phyloP scores from a whole-genome alignment of 78 protist species.

The Dictyostelium firmibasis region DNA sequence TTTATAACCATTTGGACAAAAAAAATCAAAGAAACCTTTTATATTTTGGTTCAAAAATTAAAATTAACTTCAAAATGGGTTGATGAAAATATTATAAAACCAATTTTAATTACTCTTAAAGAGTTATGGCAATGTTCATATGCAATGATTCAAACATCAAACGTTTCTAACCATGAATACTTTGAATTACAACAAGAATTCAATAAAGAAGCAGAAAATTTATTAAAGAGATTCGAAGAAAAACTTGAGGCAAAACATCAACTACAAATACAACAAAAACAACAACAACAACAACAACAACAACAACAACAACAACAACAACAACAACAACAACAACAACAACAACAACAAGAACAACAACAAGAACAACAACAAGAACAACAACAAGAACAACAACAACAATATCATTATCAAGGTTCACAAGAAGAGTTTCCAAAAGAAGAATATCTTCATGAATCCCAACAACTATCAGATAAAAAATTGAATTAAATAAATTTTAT shows the following conservation, averaged over 20 bases:
- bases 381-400: neutral
- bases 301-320: neutral
- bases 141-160: neutral
- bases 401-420: no score
- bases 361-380: no score
- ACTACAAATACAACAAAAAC: no score
- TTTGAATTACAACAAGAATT: neutral
- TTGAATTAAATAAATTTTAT: no score
- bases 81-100: neutral
- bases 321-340: neutral
- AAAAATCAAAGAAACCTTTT: neutral
- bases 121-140: neutral
- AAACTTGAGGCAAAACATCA: neutral
- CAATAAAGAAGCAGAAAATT: neutral
- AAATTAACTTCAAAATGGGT: neutral
- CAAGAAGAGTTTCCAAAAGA: no score
- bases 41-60: neutral
- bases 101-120: neutral
- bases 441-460: no score
- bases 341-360: neutral
- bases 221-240: neutral
- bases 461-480: neutral
- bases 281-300: no score
- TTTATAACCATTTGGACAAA: neutral
- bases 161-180: neutral